Base-by-base conservation (phyloP, 1,139 yeast species). In the Geotrichum candidum region DNA sequence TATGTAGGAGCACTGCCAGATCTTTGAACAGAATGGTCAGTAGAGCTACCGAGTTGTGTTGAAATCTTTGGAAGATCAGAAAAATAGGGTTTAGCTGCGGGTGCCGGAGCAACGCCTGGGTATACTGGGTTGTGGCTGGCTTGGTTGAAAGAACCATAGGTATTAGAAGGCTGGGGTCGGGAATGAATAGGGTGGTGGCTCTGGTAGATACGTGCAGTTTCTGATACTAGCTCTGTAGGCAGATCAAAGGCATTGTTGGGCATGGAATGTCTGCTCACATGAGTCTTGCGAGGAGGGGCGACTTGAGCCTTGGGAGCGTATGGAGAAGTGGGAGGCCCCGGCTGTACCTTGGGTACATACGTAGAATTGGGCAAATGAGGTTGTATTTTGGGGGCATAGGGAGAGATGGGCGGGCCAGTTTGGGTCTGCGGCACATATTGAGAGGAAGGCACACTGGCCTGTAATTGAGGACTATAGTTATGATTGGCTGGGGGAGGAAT, bases 181-280 rank as follows among this genome's bases (percentile, higher is more conserved):
- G 33, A 54, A 41, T 22, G 60, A 33, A 11, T 27, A 10, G 54
- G 59, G 41, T 53, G 56, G n/a, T 53, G 56, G n/a, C n/a, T 35
- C 33, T 60, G 60, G 6, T 69, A 68, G 15, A 71, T 63, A 10
- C 65, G 56, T 2, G 68, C 58, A 52, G 68, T 65, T 25, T 65
- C 57, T 2, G 64, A 58, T 33, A 88, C 76, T 58, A 89, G 74
- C 60, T 80, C 85, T 51, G 81, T 76, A 1, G 96, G 96, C 68
- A 90, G 85, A 71, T 90, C 96, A 70, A 88, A 90, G 13, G 72
- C 72, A 57, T 69, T 69, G 13, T 64, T 64, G 2, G 66, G 60
- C 45, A 50, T 41, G 6, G 48, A 41, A n/a, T 41, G 18, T 41
- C 35, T 27, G 53, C 35, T 27, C 3, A 13, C 22, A 15, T 51